Conservation (phyloP, 2,329 filamentous ascomycete genomes). For the Hypoxylon sp. region DNA sequence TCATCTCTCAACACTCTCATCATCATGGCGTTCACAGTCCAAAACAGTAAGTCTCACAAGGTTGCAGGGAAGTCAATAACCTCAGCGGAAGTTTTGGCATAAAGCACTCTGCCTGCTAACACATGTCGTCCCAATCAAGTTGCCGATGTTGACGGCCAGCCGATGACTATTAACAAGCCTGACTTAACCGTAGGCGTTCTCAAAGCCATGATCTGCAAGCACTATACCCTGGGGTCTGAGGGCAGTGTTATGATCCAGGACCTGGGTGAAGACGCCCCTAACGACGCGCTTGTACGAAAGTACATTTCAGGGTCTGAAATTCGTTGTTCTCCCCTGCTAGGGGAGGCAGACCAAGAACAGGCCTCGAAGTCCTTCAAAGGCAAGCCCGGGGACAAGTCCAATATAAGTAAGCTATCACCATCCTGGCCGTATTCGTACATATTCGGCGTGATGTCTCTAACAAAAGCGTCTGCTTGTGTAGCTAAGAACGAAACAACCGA, state of each 20-base stretch:
- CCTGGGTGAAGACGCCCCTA: neutral
- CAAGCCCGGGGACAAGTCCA: neutral
- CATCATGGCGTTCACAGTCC: neutral
- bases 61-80: neutral
- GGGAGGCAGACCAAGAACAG: neutral
- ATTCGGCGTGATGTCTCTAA: neutral
- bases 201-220: neutral
- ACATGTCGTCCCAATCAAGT: neutral
- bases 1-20: neutral
- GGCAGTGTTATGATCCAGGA: conserved; percentile 5
- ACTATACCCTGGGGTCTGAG: neutral
- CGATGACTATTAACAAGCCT: neutral
- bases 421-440: neutral
- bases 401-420: neutral
- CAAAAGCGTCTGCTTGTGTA: neutral
- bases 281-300: neutral
- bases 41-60: neutral
- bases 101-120: neutral
- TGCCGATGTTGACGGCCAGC: neutral
- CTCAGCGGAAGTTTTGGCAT: neutral
- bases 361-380: neutral
- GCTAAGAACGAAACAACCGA: neutral
- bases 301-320: neutral
- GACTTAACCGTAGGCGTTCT: conserved; percentile 3
- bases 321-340: neutral